These are phyloP conservation scores for Hemerocallis citrina DNA, from an alignment of 106 monocot genomes.

Conservation along the genomic window DNA sequence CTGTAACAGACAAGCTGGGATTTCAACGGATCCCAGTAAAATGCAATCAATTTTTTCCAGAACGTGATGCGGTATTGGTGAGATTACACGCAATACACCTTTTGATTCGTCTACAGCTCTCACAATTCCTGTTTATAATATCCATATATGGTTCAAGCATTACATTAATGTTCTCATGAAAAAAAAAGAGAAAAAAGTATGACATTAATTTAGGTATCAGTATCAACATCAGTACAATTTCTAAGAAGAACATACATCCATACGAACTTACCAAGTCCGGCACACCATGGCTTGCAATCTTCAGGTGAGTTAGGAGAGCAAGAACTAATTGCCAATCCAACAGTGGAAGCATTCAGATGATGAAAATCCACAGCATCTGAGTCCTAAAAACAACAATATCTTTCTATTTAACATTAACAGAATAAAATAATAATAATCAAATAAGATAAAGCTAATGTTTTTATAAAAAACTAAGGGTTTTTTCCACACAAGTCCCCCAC, in stretches of 20 bases:
- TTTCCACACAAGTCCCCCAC: neutral
- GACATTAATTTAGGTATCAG: neutral
- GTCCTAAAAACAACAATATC: constrained; percentile 13
- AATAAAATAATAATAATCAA: too few relatives aligned
- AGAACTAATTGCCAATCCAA: constrained; percentile 54
- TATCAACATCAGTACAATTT: too few relatives aligned
- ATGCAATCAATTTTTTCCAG: constrained; percentile 31
- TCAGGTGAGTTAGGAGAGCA: constrained; percentile 2
- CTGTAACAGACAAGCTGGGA: constrained; percentile 30
- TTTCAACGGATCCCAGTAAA: constrained; percentile 26
- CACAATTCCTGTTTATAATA: constrained; percentile 22
- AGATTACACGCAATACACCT: constrained; percentile 25
- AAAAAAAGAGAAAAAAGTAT: neutral
- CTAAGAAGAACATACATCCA: too few relatives aligned
- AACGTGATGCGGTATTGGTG: constrained; percentile 21
- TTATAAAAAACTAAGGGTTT: too few relatives aligned
- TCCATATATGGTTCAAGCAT: neutral
- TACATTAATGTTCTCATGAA: neutral
- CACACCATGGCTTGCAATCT: constrained; percentile 35
- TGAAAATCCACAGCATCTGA: constrained; percentile 19
- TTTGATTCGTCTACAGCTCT: constrained; percentile 24
- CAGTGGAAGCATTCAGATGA: constrained; percentile 37
- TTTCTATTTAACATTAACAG: neutral
- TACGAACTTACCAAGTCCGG: constrained; percentile 63
- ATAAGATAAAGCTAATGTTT: too few relatives aligned